Evolutionary conservation across 176 grass and related monocot species (phyloP).

Genomic region (Puya raimondii): DNA sequence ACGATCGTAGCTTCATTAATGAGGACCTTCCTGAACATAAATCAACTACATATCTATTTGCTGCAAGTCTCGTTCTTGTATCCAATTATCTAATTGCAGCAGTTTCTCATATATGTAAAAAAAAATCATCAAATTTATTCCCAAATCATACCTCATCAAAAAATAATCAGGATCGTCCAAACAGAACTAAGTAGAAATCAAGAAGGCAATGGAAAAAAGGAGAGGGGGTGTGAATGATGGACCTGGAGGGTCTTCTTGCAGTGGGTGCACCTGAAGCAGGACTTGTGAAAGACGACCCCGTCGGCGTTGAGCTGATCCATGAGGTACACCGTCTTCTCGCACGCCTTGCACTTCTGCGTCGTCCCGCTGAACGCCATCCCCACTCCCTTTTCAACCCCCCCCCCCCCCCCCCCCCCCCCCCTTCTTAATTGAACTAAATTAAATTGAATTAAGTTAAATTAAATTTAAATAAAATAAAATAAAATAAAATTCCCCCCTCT

Average conservation of each 20-base stretch:
- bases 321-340: slow-evolving; percentile 86
- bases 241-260: slow-evolving; percentile 86
- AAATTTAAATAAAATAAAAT: too few species aligned
- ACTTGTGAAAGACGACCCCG: slow-evolving; percentile 57
- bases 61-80: not conserved
- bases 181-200: not conserved
- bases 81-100: not conserved
- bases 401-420: too few species aligned
- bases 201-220: not conserved
- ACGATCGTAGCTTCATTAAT: too few species aligned
- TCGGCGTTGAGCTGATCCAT: slow-evolving; percentile 89
- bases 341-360: slow-evolving; percentile 81
- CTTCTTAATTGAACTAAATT: too few species aligned
- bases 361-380: slow-evolving; percentile 49
- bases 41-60: not conserved
- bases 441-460: too few species aligned
- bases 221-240: not conserved
- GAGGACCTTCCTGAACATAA: not conserved
- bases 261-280: slow-evolving; percentile 92
- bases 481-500: too few species aligned
- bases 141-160: too few species aligned
- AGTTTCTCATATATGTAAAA: too few species aligned
- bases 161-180: not conserved
- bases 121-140: too few species aligned
- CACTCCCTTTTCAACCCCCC: not conserved